These are phyloP conservation scores for Boeremia exigua DNA, from an alignment of 2,329 filamentous ascomycete genomes.

Conservation along the genomic window DNA sequence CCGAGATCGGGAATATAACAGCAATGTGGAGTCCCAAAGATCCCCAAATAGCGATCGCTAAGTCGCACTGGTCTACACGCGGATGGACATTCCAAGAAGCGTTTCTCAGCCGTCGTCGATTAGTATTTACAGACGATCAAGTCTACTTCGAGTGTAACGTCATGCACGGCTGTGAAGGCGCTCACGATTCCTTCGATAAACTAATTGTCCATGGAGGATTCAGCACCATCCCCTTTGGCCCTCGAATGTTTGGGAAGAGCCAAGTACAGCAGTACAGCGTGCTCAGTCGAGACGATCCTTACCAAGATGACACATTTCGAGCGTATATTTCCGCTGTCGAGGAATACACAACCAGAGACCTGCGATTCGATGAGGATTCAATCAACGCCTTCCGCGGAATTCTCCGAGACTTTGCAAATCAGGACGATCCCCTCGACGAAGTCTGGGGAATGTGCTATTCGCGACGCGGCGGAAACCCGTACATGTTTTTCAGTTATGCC, in stretches of 20 bases:
- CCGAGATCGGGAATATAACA: neutral
- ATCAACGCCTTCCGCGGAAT: neutral
- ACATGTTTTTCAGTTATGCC: neutral
- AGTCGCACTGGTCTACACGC: neutral
- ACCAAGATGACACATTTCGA: neutral
- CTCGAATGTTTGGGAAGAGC: neutral
- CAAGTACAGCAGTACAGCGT: neutral
- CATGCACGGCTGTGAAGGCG: neutral
- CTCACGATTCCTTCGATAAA: neutral
- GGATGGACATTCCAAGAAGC: neutral
- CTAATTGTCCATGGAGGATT: neutral
- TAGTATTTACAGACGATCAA: neutral
- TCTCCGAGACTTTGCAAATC: neutral
- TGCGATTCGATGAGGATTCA: neutral
- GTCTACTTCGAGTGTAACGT: neutral
- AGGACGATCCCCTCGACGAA: neutral
- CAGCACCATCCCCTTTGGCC: neutral
- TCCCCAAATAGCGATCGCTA: neutral
- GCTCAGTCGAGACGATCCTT: neutral
- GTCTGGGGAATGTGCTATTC: neutral
- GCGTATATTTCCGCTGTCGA: neutral
- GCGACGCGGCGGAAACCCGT: neutral
- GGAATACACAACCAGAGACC: neutral
- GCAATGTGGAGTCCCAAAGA: neutral
- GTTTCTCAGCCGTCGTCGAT: neutral